These are phyloP conservation scores for Phaeosphaeriaceae sp. DNA, from an alignment of 2,329 filamentous ascomycete genomes.

Conservation along the genomic window DNA sequence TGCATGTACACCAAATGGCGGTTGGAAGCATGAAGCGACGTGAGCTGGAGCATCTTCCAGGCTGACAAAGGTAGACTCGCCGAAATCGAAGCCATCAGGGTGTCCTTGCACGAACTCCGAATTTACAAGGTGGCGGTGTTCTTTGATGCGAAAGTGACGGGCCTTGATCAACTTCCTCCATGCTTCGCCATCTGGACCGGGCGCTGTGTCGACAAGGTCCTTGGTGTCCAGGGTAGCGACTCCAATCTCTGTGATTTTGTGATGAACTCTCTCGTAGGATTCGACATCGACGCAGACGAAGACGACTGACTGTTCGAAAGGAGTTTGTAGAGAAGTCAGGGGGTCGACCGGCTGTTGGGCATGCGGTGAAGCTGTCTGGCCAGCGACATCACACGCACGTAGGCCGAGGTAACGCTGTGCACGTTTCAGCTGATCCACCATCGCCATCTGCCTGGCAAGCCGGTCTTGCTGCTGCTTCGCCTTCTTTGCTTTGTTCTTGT, in stretches of 20 bases:
- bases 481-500: conserved; percentile 56
- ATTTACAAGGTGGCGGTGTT: conserved; percentile 73
- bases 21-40: conserved; percentile 63
- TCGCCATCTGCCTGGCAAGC: conserved; percentile 58
- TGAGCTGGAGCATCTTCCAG: conserved; percentile 53
- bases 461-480: conserved; percentile 60
- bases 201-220: conserved; percentile 61
- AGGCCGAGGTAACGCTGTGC: conserved; percentile 76
- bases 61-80: conserved; percentile 63
- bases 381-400: conserved; percentile 44
- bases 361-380: not conserved
- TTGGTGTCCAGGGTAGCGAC: conserved; percentile 79
- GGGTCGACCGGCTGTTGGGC: conserved; percentile 23
- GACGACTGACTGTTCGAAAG: conserved; percentile 59
- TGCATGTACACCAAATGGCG: conserved; percentile 57
- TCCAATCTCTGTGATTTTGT: conserved; percentile 82
- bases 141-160: conserved; percentile 78
- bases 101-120: conserved; percentile 72
- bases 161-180: conserved; percentile 74
- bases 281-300: conserved; percentile 86
- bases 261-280: conserved; percentile 72
- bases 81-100: conserved; percentile 78
- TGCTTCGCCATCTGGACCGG: conserved; percentile 66
- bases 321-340: conserved; percentile 14
- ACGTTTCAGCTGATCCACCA: conserved; percentile 65